phyloP scores from a whole-genome alignment of 352 stramenopile species.

The Pythium insidiosum region DNA sequence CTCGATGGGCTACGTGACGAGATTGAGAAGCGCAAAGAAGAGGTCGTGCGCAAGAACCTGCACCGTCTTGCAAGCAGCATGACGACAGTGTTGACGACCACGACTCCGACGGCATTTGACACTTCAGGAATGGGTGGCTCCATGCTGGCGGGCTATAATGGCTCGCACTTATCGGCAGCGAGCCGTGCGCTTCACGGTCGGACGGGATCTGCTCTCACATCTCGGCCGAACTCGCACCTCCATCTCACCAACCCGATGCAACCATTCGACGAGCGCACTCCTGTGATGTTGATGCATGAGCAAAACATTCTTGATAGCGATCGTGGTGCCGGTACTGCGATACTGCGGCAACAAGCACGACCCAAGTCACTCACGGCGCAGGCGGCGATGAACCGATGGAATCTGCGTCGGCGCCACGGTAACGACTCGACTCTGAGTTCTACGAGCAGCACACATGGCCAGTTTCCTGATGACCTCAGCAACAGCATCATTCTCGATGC shows the following conservation, averaged over 20 bases:
- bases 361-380: neutral
- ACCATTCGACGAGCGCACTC: constrained; percentile 16
- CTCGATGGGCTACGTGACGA: constrained; percentile 74
- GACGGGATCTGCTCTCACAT: too few species aligned
- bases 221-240: too few species aligned
- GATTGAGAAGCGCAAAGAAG: constrained; percentile 76
- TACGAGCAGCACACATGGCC: constrained; percentile 14
- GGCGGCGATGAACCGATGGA: neutral
- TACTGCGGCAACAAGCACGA: constrained; percentile 2
- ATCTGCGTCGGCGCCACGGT: neutral
- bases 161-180: too few species aligned
- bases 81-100: constrained; percentile 8
- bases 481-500: constrained; percentile 61
- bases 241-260: too few species aligned
- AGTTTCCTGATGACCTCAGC: constrained; percentile 30
- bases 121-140: too few species aligned
- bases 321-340: constrained; percentile 4
- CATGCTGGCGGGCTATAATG: too few species aligned
- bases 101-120: too few species aligned
- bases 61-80: too few species aligned
- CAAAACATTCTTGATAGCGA: constrained; percentile 13
- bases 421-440: constrained; percentile 14
- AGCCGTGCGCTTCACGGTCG: too few species aligned
- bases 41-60: constrained; percentile 52
- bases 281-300: constrained; percentile 9